Base-by-base conservation (phyloP, 176 grass and related monocot species). In the Ensete ventricosum region DNA sequence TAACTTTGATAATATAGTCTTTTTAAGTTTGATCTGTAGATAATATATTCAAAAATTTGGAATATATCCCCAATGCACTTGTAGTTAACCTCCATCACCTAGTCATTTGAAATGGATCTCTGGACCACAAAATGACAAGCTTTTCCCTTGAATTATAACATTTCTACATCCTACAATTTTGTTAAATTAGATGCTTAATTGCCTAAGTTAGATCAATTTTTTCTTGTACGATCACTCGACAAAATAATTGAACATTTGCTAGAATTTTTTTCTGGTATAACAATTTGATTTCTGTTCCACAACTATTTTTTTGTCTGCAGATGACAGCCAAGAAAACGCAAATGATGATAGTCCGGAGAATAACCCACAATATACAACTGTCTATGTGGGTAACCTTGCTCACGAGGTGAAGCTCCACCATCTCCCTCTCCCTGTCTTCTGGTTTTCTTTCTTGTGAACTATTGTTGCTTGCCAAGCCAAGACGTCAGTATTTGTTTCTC, bases 351-450 rank as follows among this genome's bases (percentile, higher is more conserved):
- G 84, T 76, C 94, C 90, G 54, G 90, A 93, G 82, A 93, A 85
- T 72, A 93, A 91, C 53, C 88, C 90, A 55, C 88, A 91, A 25
- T 98, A 85, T 71, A 93, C 94, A 6, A 98, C 94, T 78, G 94
- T 98, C 53, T 98, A 91, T 85, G 94, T 98, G 57, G 94, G 94
- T 22, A 93, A 93, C 80, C 90, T 98, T 84, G 85, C 90, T 79
- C 90, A 93, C 43, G 90, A 93, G 83, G 94, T 85, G 80, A 53
- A 55, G 20, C 48, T 13, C 49, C 20, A 27, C 53, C 50, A 17
- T 54, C 76, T 63, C 52, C 21, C 11, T 50, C 63, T 54, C 50
- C 2, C 25, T 6, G 34, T 4, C n/a, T 23, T 2, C 22, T n/a
- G 8, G 9, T 9, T 8, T n/a, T 9, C 1, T 10, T 8, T 6